These are phyloP conservation scores for Fimicolochytrium jonesii DNA, from an alignment of 192 early-diverging fungal species.

Conservation along the genomic window DNA sequence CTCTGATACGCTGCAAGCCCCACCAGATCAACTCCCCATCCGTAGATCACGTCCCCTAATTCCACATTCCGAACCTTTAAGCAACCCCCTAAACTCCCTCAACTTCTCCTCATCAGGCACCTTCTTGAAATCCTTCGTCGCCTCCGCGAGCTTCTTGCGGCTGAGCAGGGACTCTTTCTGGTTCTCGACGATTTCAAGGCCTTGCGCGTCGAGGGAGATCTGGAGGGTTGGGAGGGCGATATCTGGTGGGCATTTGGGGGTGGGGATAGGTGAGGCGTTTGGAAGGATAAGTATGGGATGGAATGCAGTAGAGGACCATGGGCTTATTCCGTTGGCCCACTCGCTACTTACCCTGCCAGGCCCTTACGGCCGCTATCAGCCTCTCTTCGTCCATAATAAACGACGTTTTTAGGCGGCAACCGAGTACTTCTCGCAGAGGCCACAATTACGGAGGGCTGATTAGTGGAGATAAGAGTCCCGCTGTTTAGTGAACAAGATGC, in stretches of 20 bases:
- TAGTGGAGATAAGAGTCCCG: too few species aligned
- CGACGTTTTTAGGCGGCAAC: too few species aligned
- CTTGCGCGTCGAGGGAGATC: conserved; percentile 68
- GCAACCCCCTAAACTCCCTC: conserved; percentile 67
- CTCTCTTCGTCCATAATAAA: conserved; percentile 24
- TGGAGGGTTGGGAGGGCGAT: conserved; percentile 68
- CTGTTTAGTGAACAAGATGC: too few species aligned
- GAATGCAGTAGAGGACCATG: not conserved
- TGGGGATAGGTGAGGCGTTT: not conserved
- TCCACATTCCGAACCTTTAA: too few species aligned
- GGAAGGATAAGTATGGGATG: not conserved
- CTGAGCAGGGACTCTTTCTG: conserved; percentile 73
- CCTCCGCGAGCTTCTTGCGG: conserved; percentile 79
- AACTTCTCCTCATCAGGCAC: conserved; percentile 74
- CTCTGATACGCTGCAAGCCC: conserved; percentile 68
- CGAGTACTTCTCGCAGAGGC: too few species aligned
- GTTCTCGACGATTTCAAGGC: conserved; percentile 76
- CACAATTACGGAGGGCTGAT: too few species aligned
- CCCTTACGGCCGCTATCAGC: conserved; percentile 16
- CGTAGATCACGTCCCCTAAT: too few species aligned
- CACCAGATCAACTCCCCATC: too few species aligned
- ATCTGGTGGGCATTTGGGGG: conserved; percentile 25
- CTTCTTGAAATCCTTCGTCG: conserved; percentile 84
- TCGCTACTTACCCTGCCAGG: conserved; percentile 20
- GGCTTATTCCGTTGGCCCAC: not conserved